Evolutionary conservation across 2,329 filamentous ascomycete genomes (phyloP).

Genomic region (Waltergamsia citrina): DNA sequence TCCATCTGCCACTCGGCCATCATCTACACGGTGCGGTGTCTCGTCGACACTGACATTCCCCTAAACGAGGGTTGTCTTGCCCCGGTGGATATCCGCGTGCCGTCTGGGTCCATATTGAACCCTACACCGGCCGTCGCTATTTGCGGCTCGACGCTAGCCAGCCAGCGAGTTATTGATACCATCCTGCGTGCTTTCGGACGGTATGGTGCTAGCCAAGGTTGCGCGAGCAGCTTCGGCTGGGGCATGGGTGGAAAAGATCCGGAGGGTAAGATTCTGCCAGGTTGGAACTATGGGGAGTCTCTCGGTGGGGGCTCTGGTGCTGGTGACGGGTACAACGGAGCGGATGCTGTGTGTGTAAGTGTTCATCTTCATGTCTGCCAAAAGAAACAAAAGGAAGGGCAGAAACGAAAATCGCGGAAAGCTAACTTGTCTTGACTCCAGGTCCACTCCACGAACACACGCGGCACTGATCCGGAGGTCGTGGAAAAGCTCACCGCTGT

Average conservation of each 20-base stretch:
- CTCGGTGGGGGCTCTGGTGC: constrained; percentile 24
- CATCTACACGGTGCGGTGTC: constrained; percentile 25
- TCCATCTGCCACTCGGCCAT: constrained; percentile 26
- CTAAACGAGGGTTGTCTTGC: constrained; percentile 27
- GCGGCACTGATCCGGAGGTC: constrained; percentile 20
- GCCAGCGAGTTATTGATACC: constrained; percentile 21
- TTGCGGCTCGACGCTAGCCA: constrained; percentile 50
- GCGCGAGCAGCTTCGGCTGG: constrained; percentile 22
- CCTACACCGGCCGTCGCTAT: constrained; percentile 21
- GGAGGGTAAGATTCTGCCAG: constrained; percentile 8
- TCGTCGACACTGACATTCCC: constrained; percentile 23
- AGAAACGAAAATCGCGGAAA: no score
- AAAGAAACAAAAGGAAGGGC: no score
- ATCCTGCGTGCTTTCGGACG: constrained; percentile 19
- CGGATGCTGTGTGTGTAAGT: constrained; percentile 14
- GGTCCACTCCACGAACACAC: constrained; percentile 21
- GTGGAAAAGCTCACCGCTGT: constrained; percentile 24
- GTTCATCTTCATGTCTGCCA: no score
- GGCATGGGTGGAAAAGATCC: constrained; percentile 20
- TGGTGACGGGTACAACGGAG: constrained; percentile 16
- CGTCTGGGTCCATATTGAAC: constrained; percentile 19
- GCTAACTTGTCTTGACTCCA: no score
- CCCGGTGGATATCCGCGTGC: constrained; percentile 21
- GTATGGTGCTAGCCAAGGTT: constrained; percentile 17
- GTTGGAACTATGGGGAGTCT: constrained; percentile 20